A percentile compares a stretch with the other conserved stretches of the same genome.
These are phyloP conservation scores for Magnolia officinalis DNA, from an alignment of 164 flowering plant species.

Conservation along the genomic window DNA sequence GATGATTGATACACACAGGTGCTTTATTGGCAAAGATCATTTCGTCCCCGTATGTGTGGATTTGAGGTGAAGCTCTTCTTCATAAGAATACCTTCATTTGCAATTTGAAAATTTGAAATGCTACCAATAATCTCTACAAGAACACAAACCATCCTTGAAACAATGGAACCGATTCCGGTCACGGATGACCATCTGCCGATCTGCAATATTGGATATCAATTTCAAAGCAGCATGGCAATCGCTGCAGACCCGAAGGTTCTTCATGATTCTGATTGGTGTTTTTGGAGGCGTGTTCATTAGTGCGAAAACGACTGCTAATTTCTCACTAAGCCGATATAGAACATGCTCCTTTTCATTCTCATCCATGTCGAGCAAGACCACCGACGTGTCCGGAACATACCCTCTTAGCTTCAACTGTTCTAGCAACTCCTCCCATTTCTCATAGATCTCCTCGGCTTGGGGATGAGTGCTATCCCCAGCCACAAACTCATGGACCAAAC, in stretches of 20 bases:
- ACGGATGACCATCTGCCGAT: slow-evolving; percentile 53
- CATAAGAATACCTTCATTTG: not conserved
- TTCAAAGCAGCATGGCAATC: slow-evolving; percentile 65
- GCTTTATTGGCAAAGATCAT: no score
- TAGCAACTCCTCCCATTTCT: slow-evolving; percentile 43
- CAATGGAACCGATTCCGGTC: slow-evolving; percentile 63
- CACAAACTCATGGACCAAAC: slow-evolving; percentile 45
- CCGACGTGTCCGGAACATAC: slow-evolving; percentile 15
- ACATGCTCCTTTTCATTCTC: slow-evolving; percentile 46
- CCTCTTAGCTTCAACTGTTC: slow-evolving; percentile 43
- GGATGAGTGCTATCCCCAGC: slow-evolving; percentile 60
- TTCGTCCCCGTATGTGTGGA: not conserved
- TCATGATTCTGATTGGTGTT: slow-evolving; percentile 54
- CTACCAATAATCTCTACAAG: slow-evolving; percentile 63
- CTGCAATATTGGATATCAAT: slow-evolving; percentile 36
- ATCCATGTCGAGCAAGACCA: slow-evolving; percentile 51
- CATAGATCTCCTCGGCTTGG: slow-evolving; percentile 34
- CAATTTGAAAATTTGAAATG: not conserved
- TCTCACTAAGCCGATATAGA: slow-evolving; percentile 64
- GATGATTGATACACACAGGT: no score
- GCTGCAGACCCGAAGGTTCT: slow-evolving; percentile 63
- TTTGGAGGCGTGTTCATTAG: slow-evolving; percentile 41
- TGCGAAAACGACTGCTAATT: slow-evolving; percentile 52
- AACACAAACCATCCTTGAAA: slow-evolving; percentile 51
- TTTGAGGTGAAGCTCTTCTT: not conserved